Evolutionary conservation across 2,329 filamentous ascomycete species (phyloP).

Genomic region (Fusarium sambucinum): DNA sequence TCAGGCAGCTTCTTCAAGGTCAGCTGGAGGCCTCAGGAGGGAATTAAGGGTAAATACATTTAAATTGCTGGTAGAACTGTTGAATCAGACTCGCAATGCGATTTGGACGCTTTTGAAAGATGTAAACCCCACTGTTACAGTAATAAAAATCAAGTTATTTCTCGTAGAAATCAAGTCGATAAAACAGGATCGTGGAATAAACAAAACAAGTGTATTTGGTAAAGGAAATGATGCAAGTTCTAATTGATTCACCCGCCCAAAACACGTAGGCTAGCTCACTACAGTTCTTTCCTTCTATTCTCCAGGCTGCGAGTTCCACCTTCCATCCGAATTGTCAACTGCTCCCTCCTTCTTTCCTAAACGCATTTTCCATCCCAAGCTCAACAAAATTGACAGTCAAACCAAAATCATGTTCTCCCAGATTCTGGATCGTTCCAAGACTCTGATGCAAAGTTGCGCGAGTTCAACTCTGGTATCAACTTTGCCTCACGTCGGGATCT

Average conservation of each 20-base stretch:
- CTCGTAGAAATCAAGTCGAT: no score
- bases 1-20: not conserved
- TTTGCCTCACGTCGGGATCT: not conserved
- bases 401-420: not conserved
- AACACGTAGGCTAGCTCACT: not conserved
- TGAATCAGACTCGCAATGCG: rapidly evolving
- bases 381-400: not conserved
- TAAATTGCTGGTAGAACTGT: not conserved
- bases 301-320: not conserved
- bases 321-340: not conserved
- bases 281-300: not conserved
- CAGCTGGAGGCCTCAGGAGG: not conserved
- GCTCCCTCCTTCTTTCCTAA: not conserved
- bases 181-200: not conserved
- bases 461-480: not conserved
- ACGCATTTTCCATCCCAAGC: no score
- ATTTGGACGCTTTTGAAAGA: rapidly evolving
- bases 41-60: not conserved
- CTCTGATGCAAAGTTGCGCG: not conserved
- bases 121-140: no score
- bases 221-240: not conserved
- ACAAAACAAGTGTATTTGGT: not conserved
- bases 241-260: not conserved
- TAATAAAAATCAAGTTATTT: not conserved
- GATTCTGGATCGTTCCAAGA: not conserved